Conservation (phyloP, 257 asterid genomes). For the Thymus quinquecostatus region DNA sequence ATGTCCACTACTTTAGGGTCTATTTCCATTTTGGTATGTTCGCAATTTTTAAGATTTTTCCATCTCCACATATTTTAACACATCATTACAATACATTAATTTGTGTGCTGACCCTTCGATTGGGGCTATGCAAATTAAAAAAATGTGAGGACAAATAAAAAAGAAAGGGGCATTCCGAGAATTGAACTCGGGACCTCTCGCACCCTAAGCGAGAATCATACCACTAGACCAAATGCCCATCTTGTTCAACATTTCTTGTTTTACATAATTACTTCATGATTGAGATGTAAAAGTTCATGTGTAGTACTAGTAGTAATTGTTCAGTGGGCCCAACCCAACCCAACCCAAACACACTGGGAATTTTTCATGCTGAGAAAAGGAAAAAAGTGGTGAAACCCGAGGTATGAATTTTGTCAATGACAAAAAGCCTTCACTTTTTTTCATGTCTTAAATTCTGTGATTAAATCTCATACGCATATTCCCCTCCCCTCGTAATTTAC, state of each 20-base stretch:
- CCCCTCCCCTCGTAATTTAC: no score
- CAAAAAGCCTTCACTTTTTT: constrained; percentile 8
- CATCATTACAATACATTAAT: no score
- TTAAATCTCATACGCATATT: not conserved
- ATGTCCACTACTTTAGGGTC: no score
- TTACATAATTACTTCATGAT: no score
- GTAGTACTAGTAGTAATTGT: not conserved
- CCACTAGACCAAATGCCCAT: constrained; percentile 89
- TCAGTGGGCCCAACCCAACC: constrained; percentile 13
- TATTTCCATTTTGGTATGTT: no score
- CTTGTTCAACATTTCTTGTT: no score
- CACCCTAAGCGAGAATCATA: constrained; percentile 94
- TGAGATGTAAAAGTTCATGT: no score
- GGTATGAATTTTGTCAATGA: not conserved
- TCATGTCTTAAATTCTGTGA: constrained; percentile 16
- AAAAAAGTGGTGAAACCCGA: not conserved
- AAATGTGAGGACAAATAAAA: not conserved
- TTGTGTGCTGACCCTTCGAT: no score
- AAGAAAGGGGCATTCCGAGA: constrained; percentile 50
- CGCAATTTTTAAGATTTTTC: no score
- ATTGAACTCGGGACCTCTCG: constrained; percentile 88
- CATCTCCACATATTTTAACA: no score
- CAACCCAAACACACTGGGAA: no score
- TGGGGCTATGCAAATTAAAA: no score
- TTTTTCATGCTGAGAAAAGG: not conserved